Conservation (phyloP, 2,329 filamentous ascomycete species). For the Paraphoma sp. region DNA sequence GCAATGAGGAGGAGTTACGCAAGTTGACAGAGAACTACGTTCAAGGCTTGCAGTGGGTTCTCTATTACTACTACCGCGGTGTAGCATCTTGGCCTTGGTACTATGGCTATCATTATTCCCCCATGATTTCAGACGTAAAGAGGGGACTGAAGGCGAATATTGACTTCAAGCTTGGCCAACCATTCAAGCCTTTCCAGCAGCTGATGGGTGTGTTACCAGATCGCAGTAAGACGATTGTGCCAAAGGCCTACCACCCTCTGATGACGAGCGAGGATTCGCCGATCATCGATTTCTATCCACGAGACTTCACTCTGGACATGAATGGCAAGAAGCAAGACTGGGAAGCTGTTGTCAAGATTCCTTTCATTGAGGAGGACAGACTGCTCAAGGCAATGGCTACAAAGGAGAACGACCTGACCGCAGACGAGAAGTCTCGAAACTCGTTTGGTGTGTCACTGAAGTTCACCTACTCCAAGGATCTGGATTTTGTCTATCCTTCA, state of each 20-base stretch:
- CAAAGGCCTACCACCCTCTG: constrained; percentile 81
- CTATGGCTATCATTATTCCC: constrained; percentile 95
- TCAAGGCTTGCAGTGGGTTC: constrained; percentile 95
- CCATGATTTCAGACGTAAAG: constrained; percentile 94
- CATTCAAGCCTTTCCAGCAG: constrained; percentile 94
- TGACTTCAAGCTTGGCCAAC: constrained; percentile 91
- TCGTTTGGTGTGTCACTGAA: constrained; percentile 91
- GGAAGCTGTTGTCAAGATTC: constrained; percentile 99
- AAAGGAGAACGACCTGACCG: constrained; percentile 77
- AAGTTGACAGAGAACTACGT: constrained; percentile 95
- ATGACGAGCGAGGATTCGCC: constrained; percentile 92
- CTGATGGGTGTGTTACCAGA: constrained; percentile 98
- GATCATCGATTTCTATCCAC: constrained; percentile 97
- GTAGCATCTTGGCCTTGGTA: constrained; percentile 99
- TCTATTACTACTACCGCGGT: constrained; percentile 97
- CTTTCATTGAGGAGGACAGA: constrained; percentile 93
- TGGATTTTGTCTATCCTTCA: constrained; percentile 85
- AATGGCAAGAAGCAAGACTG: constrained; percentile 99
- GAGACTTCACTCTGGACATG: constrained; percentile 98
- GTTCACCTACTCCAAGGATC: constrained; percentile 81
- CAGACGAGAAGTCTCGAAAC: constrained; percentile 82
- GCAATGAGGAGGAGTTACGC: constrained; percentile 79
- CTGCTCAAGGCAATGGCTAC: constrained; percentile 85
- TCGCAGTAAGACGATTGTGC: constrained; percentile 96
- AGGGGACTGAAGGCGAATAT: constrained; percentile 86